Evolutionary conservation across 1,284 basidiomycete species (phyloP), one percentile per base, ranked within the genome.

Genomic region (Agaricales sp.): DNA sequence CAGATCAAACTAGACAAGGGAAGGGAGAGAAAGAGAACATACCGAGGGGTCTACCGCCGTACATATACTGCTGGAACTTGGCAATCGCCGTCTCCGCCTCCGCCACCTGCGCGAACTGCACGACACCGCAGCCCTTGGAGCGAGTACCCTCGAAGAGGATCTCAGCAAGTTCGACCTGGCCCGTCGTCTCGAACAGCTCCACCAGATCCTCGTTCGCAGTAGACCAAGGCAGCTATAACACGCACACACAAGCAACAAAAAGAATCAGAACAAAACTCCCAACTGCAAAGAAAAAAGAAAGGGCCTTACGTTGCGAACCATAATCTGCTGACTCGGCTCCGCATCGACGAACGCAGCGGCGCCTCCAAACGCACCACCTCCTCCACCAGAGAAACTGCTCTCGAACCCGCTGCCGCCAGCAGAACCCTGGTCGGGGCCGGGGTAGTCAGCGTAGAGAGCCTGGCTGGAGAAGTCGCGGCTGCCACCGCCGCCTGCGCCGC

Each of bases 171-270:
- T 92, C 87, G 25, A 99, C 95, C 55, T 85, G 86, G 8, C 95
- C 95, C 1, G 93, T 96, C 24, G 95, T 99, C 71, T 97, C 94
- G 61, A 99, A 99, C 24, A 99, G 70, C 68, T 99, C 95, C 20
- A 98, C 94, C 23, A 99, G 71, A 63, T 99, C 95, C 62, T 98
- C 94, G 65, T 98, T 96, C n/a, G 93, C 91, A 26, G 95, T 99
- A 14, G 93, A 97, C 92, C 93, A 98, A 0, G 95, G 95, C 16
- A 99, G 70, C 92, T 97, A 43, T 49, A 43, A 52, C 43, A 4
- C 26, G 16, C 13, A 50, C 22, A 20, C 13, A 47, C 24, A 16
- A 13, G 37, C 24, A 22, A 24, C 21, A 3, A 3, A 12, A 26
- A 23, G 18, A n/a, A 13, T n/a, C n/a, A n/a, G n/a, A 13, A 19